Conservation (phyloP, 129 eudicot species). For the Helichrysum umbraculigerum region DNA sequence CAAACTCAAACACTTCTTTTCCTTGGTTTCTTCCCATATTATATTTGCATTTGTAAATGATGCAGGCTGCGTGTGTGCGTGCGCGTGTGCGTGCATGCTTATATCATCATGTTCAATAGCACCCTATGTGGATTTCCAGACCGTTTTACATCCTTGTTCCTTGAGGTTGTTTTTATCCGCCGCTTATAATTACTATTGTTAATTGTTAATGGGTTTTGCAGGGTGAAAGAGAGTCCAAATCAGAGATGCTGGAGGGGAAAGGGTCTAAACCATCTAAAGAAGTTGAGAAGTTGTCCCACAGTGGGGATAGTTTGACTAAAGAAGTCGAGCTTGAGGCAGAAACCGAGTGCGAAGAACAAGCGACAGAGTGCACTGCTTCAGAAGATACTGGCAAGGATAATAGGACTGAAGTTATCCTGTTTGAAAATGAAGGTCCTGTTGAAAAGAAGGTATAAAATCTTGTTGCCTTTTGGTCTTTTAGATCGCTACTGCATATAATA, state of each 20-base stretch:
- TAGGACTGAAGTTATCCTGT: not conserved
- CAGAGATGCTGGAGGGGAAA: slow-evolving; percentile 12
- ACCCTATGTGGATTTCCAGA: not conserved
- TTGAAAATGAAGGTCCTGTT: slow-evolving; percentile 17
- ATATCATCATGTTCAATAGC: not conserved
- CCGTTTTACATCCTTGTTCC: not conserved
- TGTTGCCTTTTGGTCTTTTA: not conserved
- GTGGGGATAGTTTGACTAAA: not conserved
- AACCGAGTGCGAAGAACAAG: slow-evolving; percentile 20
- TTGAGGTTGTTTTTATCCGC: not conserved
- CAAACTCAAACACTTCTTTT: slow-evolving; percentile 8
- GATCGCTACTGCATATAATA: not conserved
- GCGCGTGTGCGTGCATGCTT: not conserved
- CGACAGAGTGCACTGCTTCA: slow-evolving; percentile 20
- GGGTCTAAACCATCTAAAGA: slow-evolving; percentile 23
- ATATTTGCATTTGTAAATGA: slow-evolving; percentile 17
- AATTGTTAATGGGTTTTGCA: slow-evolving; percentile 15
- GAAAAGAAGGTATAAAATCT: slow-evolving; percentile 26
- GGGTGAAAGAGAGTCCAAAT: slow-evolving; percentile 26
- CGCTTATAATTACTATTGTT: not conserved
- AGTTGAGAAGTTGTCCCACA: not conserved
- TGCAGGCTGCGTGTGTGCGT: slow-evolving; percentile 7
- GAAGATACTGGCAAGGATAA: slow-evolving; percentile 28
- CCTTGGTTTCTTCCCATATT: not conserved
- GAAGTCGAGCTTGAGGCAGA: not conserved